Conservation (phyloP, 768 basidiomycete species). For the Terana coerulea region DNA sequence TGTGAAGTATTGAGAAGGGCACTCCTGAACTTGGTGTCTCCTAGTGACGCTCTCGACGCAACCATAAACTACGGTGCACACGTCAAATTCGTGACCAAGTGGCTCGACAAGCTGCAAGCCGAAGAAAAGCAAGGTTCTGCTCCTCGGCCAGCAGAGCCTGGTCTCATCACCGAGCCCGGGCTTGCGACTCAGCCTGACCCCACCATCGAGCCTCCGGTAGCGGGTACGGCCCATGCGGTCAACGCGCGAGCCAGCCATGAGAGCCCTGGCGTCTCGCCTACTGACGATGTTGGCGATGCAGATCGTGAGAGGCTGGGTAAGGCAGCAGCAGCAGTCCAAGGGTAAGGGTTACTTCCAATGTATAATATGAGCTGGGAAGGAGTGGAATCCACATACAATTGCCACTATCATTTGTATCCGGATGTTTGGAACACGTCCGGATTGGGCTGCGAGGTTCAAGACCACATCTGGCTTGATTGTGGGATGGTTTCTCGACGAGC, state of each 20-base stretch:
- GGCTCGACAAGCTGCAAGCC: constrained; percentile 50
- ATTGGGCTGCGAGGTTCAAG: no score
- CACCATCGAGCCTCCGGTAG: background rate
- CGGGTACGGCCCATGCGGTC: constrained; percentile 7
- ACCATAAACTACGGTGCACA: constrained; percentile 65
- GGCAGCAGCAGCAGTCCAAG: constrained; percentile 11
- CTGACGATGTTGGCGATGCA: background rate
- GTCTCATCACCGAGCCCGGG: constrained; percentile 12
- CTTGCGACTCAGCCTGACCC: constrained; percentile 8
- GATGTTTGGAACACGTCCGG: no score
- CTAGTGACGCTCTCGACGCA: constrained; percentile 56
- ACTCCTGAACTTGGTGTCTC: background rate
- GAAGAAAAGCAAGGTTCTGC: constrained; percentile 30
- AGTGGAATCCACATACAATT: background rate
- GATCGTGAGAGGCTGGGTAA: constrained; percentile 8
- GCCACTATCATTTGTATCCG: background rate
- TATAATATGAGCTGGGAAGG: background rate
- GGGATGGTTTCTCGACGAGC: no score
- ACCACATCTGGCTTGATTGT: no score
- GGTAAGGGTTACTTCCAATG: constrained; percentile 3
- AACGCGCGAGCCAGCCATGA: background rate
- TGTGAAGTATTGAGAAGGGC: constrained; percentile 6
- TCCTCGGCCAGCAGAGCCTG: constrained; percentile 13
- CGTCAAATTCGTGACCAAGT: constrained; percentile 65
- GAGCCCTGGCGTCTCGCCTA: background rate